Percentiles rank a stretch among this genome's conserved stretches.
Conservation (phyloP, 768 basidiomycete species). For the Lentinus brumalis region DNA sequence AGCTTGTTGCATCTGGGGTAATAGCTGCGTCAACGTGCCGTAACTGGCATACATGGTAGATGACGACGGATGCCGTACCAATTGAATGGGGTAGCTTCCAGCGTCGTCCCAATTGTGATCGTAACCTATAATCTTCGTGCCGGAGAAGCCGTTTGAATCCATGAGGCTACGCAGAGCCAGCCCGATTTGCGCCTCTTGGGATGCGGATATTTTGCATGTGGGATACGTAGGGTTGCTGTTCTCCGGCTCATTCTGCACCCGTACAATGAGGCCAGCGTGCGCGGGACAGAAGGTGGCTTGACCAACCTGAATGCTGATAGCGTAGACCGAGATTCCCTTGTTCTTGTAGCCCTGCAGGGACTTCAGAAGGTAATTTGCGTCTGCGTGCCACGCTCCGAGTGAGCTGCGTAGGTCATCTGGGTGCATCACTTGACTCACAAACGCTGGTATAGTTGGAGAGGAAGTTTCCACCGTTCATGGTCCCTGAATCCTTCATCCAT, state of each 20-base stretch:
- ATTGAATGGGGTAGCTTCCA: slow-evolving; percentile 58
- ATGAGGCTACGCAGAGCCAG: slow-evolving; percentile 56
- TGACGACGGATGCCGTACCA: slow-evolving; percentile 29
- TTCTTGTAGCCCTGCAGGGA: slow-evolving; percentile 66
- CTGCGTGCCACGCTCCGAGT: slow-evolving; percentile 35
- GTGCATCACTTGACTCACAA: slow-evolving; percentile 41
- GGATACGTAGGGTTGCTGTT: slow-evolving; percentile 71
- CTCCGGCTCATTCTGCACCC: slow-evolving; percentile 52
- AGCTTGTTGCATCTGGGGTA: slow-evolving; percentile 53
- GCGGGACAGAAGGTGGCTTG: neutral
- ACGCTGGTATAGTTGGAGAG: slow-evolving; percentile 46
- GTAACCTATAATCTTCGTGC: slow-evolving; percentile 64
- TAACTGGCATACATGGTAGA: neutral
- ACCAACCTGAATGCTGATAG: slow-evolving; percentile 56
- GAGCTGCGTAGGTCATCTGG: neutral
- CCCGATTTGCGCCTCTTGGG: slow-evolving; percentile 61
- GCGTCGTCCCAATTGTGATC: slow-evolving; percentile 80
- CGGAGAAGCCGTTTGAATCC: slow-evolving; percentile 60
- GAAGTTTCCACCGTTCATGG: slow-evolving; percentile 69
- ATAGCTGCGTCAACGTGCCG: neutral
- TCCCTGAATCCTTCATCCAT: slow-evolving; percentile 75
- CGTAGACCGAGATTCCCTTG: slow-evolving; percentile 63
- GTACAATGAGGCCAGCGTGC: neutral
- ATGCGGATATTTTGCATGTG: slow-evolving; percentile 54
- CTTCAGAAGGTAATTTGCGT: slow-evolving; percentile 74